Evolutionary conservation across 805 yeast genomes (phyloP).

Genomic region (Yarrowia bubula): DNA sequence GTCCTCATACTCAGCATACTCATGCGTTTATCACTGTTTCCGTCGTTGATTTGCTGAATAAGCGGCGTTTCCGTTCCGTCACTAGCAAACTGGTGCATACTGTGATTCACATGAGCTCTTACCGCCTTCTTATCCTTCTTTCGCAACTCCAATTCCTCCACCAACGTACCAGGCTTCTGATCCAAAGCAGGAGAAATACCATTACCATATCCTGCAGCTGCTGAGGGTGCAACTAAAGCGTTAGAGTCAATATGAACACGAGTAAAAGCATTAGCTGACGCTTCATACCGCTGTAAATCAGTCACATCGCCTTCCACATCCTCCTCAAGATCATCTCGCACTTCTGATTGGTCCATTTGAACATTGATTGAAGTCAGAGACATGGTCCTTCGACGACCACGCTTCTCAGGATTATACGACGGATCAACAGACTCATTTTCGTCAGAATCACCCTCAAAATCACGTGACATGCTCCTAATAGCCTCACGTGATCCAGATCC

Average conservation of each 20-base stretch:
- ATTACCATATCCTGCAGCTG: background rate
- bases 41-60: slow-evolving; percentile 3
- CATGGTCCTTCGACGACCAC: slow-evolving; percentile 14
- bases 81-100: slow-evolving; percentile 13
- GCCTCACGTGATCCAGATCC: no score
- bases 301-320: background rate
- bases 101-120: background rate
- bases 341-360: slow-evolving; percentile 3
- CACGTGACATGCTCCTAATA: no score
- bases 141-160: slow-evolving; percentile 42
- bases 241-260: slow-evolving; percentile 8
- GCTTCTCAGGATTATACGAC: slow-evolving; percentile 11
- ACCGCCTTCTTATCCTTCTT: slow-evolving; percentile 36
- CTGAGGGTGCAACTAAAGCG: background rate
- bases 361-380: slow-evolving; percentile 22
- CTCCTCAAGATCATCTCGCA: background rate
- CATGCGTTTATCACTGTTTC: background rate
- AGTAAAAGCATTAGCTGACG: slow-evolving; percentile 1
- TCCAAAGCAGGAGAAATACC: slow-evolving; percentile 24
- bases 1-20: background rate
- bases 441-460: background rate
- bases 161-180: slow-evolving; percentile 37
- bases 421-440: background rate
- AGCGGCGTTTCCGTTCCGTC: slow-evolving; percentile 16
- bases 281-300: slow-evolving; percentile 10